Evolutionary conservation across 768 basidiomycete species (phyloP).

Genomic region (Suillus subalutaceus): DNA sequence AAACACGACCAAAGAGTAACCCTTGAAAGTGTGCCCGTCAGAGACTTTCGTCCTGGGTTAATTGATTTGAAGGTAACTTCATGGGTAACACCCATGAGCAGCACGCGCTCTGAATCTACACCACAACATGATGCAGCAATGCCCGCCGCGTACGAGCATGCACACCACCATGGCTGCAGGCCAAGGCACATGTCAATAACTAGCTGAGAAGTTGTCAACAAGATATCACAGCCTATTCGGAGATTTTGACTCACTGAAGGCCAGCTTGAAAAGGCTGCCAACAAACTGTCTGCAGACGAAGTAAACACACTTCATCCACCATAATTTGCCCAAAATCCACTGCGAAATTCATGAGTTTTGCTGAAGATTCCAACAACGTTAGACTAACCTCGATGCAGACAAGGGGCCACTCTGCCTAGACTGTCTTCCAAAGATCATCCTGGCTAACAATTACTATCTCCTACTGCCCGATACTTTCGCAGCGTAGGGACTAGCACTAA

Average conservation of each 20-base stretch:
- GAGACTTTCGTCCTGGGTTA: constrained; percentile 41
- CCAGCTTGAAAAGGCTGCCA: constrained; percentile 8
- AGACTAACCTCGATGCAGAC: constrained; percentile 4
- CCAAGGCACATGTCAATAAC: constrained; percentile 5
- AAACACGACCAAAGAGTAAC: constrained; percentile 6
- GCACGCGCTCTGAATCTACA: not conserved
- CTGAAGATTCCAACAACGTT: not conserved
- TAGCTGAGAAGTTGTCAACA: not conserved
- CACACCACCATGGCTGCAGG: constrained; percentile 2
- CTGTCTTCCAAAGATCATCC: constrained; percentile 4
- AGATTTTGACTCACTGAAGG: not conserved
- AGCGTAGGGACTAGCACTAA: not conserved
- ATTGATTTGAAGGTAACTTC: constrained; percentile 34
- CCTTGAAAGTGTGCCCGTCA: constrained; percentile 15
- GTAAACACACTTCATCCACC: constrained; percentile 5
- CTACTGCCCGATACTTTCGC: not conserved
- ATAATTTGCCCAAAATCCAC: not conserved
- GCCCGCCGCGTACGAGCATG: constrained; percentile 3
- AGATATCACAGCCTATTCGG: too few relatives aligned
- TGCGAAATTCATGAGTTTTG: not conserved
- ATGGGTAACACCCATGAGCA: constrained; percentile 6
- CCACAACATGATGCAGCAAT: not conserved
- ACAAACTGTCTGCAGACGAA: not conserved
- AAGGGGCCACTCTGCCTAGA: not conserved
- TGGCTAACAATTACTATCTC: not conserved